A percentile compares a stretch with the other conserved stretches of the same genome.
These are phyloP conservation scores for Aspergillus heteromorphus DNA, from an alignment of 495 filamentous ascomycete genomes.

Conservation along the genomic window DNA sequence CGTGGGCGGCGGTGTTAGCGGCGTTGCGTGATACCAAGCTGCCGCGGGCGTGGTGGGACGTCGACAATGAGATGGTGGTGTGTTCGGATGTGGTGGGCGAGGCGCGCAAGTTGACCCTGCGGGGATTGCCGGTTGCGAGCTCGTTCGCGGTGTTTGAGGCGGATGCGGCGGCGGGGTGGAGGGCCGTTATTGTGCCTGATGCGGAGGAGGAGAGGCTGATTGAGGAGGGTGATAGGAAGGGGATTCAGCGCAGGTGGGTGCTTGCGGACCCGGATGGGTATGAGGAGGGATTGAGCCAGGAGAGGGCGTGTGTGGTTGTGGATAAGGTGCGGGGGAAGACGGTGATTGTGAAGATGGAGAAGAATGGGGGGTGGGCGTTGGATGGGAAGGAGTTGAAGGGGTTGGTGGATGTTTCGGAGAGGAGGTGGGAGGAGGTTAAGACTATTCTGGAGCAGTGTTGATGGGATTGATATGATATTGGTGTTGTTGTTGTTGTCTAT, in stretches of 20 bases:
- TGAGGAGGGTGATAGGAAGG: conserved; percentile 29
- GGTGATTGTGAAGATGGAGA: conserved; percentile 66
- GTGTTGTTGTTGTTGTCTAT: not conserved
- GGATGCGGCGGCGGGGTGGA: conserved; percentile 46
- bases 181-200: conserved; percentile 34
- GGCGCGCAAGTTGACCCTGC: conserved; percentile 47
- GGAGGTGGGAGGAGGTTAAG: conserved; percentile 53
- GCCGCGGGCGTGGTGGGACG: conserved; percentile 82
- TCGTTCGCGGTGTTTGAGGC: conserved; percentile 69
- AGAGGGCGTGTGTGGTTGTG: conserved; percentile 68
- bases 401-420: conserved; percentile 46
- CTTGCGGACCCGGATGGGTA: conserved; percentile 84
- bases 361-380: conserved; percentile 67
- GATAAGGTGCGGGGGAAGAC: conserved; percentile 55
- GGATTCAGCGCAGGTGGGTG: conserved; percentile 59
- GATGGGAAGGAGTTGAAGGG: conserved; percentile 50
- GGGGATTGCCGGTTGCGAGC: conserved; percentile 61
- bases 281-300: conserved; percentile 76
- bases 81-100: conserved; percentile 57
- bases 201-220: conserved; percentile 37
- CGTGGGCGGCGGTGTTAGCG: conserved; percentile 77
- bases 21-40: conserved; percentile 75
- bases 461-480: conserved; percentile 5
- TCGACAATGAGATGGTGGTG: conserved; percentile 68
- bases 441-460: conserved; percentile 36